Percentiles rank a stretch among this genome's conserved stretches.
Evolutionary conservation across 106 monocot genomes (phyloP).

Genomic region (Platanthera guangdongensis): DNA sequence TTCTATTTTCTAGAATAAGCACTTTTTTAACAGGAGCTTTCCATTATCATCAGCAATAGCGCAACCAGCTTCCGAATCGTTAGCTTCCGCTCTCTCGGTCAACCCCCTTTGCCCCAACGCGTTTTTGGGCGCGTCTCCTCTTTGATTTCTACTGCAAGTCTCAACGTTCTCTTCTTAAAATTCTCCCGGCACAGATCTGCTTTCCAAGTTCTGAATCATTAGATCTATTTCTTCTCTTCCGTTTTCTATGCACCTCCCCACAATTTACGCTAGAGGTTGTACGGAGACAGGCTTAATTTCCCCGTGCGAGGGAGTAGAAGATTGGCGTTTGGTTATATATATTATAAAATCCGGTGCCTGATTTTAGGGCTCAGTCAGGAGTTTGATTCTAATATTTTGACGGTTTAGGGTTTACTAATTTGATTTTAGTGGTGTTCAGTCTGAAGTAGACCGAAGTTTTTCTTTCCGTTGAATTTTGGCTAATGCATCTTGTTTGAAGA

Average conservation of each 20-base stretch:
- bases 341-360: background rate
- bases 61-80: background rate
- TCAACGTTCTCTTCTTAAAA: background rate
- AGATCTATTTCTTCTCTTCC: background rate
- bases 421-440: background rate
- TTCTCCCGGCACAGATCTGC: too few relatives aligned
- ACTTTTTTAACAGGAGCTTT: too few relatives aligned
- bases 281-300: background rate
- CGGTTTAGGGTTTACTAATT: background rate
- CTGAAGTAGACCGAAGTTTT: too few relatives aligned
- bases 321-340: background rate
- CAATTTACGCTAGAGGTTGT: background rate
- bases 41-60: too few relatives aligned
- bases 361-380: background rate
- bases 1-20: too few relatives aligned
- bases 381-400: background rate
- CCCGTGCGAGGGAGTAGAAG: background rate
- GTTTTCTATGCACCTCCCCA: background rate
- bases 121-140: background rate
- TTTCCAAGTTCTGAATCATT: too few relatives aligned
- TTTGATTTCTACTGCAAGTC: background rate
- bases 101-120: background rate
- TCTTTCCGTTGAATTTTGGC: background rate
- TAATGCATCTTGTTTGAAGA: background rate
- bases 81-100: background rate